Base-by-base conservation (phyloP, 2,329 filamentous ascomycete genomes). In the Metarhizium robertsii region DNA sequence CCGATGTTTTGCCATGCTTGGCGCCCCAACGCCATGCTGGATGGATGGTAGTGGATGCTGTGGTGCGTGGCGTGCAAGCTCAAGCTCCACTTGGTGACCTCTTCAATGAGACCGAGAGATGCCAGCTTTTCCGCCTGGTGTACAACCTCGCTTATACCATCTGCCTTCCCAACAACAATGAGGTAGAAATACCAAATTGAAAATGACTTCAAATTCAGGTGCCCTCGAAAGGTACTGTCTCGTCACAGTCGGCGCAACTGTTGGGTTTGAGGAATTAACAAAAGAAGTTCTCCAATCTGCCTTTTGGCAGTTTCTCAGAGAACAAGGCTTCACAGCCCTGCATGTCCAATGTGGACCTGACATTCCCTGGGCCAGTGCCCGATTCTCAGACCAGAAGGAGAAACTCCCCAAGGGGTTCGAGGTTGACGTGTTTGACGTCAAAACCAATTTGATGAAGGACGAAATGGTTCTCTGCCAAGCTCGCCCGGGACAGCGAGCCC, bases 231-330 rank as follows among this genome's bases (percentile, higher is more conserved):
- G 69, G 38, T 67, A 74, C 53, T 94, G 89, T 67, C 88, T 99
- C 61, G 86, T 96, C 55, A 97, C 94, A 0, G 87, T 96, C 34
- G 94, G 94, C 55, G 92, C 94, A 6, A 99, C 92, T 0, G 91
- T 92, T 16, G 82, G 87, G 20, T 99, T 99, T 71, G 77, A 79
- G 53, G 71, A 77, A 6, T 80, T 99, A 2, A 79, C 96, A 55
- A 72, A 78, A 47, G 81, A 86, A 36, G 80, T 86, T 11, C 73
- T 95, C 6, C 73, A 78, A 18, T 72, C 79, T 0, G 62, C 69
- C 0, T 92, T 94, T 65, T 76, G 95, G 58, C 61, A 74, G 6
- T 75, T 78, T 5, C 78, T 97, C 13, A 65, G 68, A 11, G 64
- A 72, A 2, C 69, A 79, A 11, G 78, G 79, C 48, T 96, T 88